phyloP scores from a whole-genome alignment of 176 grass and related monocot species.

The Avena atlantica region DNA sequence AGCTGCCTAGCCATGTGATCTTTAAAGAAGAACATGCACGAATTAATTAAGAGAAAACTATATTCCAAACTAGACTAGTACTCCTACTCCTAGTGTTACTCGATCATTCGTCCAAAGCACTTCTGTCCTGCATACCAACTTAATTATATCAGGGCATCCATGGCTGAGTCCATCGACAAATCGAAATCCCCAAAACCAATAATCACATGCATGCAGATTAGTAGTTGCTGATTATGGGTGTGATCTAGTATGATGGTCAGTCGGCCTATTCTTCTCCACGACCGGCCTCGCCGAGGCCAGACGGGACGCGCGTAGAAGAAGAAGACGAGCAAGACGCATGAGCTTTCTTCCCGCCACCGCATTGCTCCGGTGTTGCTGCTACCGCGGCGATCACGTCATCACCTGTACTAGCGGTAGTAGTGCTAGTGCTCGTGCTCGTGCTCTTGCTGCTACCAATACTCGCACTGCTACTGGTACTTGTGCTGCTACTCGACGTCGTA shows the following conservation, averaged over 20 bases:
- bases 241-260: background rate
- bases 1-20: background rate
- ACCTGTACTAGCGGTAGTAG: constrained; percentile 16
- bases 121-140: background rate
- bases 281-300: background rate
- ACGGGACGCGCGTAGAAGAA: constrained; percentile 12
- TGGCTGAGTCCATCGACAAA: background rate
- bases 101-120: background rate
- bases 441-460: background rate
- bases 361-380: background rate
- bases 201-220: constrained; percentile 25
- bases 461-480: background rate
- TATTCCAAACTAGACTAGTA: background rate
- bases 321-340: constrained; percentile 33
- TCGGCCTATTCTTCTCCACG: background rate
- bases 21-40: background rate
- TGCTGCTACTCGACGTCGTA: background rate
- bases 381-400: background rate
- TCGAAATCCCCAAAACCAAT: background rate
- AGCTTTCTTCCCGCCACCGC: background rate
- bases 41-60: background rate
- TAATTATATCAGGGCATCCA: background rate
- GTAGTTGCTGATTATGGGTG: background rate
- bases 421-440: background rate
- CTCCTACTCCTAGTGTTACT: background rate